Evolutionary conservation across 441 rosid genomes (phyloP).

Genomic region (Eruca vesicaria): DNA sequence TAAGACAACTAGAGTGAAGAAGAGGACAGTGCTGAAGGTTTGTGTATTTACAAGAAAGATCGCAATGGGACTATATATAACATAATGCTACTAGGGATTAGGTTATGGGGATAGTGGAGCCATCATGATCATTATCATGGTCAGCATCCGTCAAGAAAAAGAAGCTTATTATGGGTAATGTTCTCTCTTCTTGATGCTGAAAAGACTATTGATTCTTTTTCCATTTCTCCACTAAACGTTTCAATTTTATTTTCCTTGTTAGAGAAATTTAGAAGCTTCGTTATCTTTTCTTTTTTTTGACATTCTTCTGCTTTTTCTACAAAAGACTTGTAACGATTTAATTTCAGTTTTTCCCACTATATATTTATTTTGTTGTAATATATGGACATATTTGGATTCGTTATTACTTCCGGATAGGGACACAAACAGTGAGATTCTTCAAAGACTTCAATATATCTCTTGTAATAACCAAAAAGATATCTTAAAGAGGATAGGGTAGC

Average conservation of each 20-base stretch:
- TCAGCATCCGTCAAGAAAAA: constrained; percentile 12
- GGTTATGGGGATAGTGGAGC: constrained; percentile 27
- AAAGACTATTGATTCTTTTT: constrained; percentile 30
- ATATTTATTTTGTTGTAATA: neutral
- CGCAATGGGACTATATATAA: constrained; percentile 32
- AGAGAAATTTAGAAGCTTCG: constrained; percentile 22
- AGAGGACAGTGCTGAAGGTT: constrained; percentile 26
- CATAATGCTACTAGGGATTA: constrained; percentile 27
- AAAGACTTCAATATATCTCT: constrained; percentile 10
- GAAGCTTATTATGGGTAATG: constrained; percentile 22
- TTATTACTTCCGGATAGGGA: constrained; percentile 16
- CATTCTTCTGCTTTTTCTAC: constrained; percentile 9
- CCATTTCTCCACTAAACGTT: neutral
- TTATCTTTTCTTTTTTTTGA: constrained; percentile 10
- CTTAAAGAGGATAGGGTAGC: constrained; percentile 22
- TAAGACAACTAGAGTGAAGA: constrained; percentile 5
- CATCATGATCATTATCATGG: constrained; percentile 19
- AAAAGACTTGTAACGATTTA: neutral
- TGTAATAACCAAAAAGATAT: constrained; percentile 15
- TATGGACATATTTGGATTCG: constrained; percentile 11
- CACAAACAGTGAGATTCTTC: constrained; percentile 38
- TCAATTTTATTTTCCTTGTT: neutral
- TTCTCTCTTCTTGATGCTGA: constrained; percentile 32
- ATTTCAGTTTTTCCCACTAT: neutral
- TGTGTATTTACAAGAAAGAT: constrained; percentile 19